Evolutionary conservation across 202 grass and related monocot species (phyloP), one percentile per base, ranked within the genome.

Genomic region (Sporobolus alterniflorus): DNA sequence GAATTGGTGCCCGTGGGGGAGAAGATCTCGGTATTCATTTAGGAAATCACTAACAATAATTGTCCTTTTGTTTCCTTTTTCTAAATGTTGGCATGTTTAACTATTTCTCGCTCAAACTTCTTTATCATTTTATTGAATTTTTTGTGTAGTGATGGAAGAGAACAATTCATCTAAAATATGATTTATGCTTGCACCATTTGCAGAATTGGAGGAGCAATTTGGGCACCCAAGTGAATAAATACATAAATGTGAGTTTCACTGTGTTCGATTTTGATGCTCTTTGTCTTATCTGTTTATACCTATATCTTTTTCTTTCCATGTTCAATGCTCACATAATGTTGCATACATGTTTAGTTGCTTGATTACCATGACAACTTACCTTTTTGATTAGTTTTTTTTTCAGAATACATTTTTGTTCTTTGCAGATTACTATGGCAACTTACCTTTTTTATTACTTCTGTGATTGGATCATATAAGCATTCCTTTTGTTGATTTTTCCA

Each of bases 221-320:
- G 71, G 90, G 93, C 48, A 94, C 91, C 32, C 89, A 97, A 81
- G 94, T 94, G 67, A 88, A 85, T 30, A 97, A 92, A 69, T 97
- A 97, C 87, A 91, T 89, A 89, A 80, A 73, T 82, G 91, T 97
- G 64, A 81, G 87, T 91, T 85, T 61, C 18, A 75, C 12, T 7
- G 13, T 22, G 18, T 13, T 68, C 73, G 25, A 60, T 0, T 54
- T 69, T 83, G 25, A 60, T 77, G 20, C n/a, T 64, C 14, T 51
- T 36, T 60, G 11, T 29, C 44, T 47, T 61, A 56, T 59, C 56
- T 74, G 32, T 34, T 81, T 80, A 15, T 54, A n/a, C 13, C 22
- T 42, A 12, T 68, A 80, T 52, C 20, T 52, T 18, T 44, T 52
- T 75, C 31, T 42, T 52, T n/a, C 30, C 33, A 17, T 74, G 15